Percentiles rank a stretch among this genome's conserved stretches.
Evolutionary conservation across 805 yeast genomes (phyloP).

Genomic region (Saccharomycopsis sp.): DNA sequence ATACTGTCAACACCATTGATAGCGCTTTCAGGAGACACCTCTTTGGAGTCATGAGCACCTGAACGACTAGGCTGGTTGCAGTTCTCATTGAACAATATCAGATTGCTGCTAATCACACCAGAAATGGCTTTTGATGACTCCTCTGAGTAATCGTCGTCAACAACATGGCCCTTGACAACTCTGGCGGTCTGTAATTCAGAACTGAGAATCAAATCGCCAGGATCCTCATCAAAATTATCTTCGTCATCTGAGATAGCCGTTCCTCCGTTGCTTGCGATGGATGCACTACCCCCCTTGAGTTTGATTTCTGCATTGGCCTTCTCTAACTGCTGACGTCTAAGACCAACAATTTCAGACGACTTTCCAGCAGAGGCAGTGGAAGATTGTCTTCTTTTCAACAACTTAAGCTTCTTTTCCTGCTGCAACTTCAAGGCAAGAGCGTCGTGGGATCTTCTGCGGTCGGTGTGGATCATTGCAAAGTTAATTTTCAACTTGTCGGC

Average conservation of each 20-base stretch:
- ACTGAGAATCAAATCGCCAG: conserved; percentile 61
- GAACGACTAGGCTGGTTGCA: background rate
- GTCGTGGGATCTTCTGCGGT: conserved; percentile 85
- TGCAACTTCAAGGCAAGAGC: conserved; percentile 34
- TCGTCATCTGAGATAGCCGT: conserved; percentile 17
- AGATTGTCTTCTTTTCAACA: conserved; percentile 40
- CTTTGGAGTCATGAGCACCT: background rate
- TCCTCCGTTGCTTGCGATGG: conserved; percentile 19
- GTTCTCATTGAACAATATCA: background rate
- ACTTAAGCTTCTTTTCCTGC: conserved; percentile 30
- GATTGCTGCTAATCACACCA: background rate
- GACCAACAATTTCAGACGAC: conserved; percentile 32
- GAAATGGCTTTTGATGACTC: conserved; percentile 40
- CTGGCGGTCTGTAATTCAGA: conserved; percentile 91
- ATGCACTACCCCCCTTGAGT: conserved; percentile 11
- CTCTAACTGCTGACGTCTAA: conserved; percentile 28
- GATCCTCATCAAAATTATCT: conserved; percentile 48
- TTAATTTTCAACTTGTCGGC: conserved; percentile 96
- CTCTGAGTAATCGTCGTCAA: conserved; percentile 68
- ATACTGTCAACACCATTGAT: conserved; percentile 82
- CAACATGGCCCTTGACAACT: conserved; percentile 94
- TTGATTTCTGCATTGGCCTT: conserved; percentile 6
- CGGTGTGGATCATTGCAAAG: conserved; percentile 99
- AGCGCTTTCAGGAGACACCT: conserved; percentile 28
- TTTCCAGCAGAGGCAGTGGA: conserved; percentile 40